Evolutionary conservation across 2,329 filamentous ascomycete species (phyloP), one percentile per base, ranked within the genome.

Genomic region (Basipetospora chlamydospora): DNA sequence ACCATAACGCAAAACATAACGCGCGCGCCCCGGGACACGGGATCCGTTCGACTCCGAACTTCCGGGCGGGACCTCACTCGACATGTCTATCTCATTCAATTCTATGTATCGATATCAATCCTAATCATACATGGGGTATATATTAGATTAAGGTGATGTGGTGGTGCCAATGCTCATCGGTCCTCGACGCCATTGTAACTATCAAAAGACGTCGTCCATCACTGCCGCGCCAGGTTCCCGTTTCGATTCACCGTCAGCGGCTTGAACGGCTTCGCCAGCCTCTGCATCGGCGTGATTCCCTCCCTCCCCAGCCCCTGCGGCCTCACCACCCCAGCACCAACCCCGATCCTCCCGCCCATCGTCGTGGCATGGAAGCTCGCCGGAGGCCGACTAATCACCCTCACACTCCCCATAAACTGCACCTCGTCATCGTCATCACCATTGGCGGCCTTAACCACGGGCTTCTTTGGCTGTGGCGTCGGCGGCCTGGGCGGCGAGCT

Each of bases 241-340:
- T 29, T 31, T 9, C 64, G 58, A 40, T 63, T 66, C 15, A 73
- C 64, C 9, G 67, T 73, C 44, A 73, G 53, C 29, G 65, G 66
- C 51, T 70, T 73, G 39, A 74, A 75, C 5, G 70, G 70, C 47
- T 64, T 70, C 38, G 59, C 58, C 33, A 73, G 48, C 44, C 59
- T 60, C 34, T 68, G 62, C 47, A 73, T 60, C 0, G 64, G 61
- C 28, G 64, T 56, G 22, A 67, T 59, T 1, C 61, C 57, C 3
- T 13, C 17, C 26, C 10, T 13, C 35, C 8, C n/a, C 30, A 13
- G 34, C 22, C 20, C 36, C 6, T n/a, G 11, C 33, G 11, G 30
- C 15, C n/a, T 22, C 1, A 57, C 54, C 3, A 65, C 63, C 38
- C 63, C 58, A 45, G 62, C 60, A 35, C 69, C 49, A 28, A 58